Evolutionary conservation across 306 rosid genomes (phyloP).

Genomic region (Ormosia emarginata): DNA sequence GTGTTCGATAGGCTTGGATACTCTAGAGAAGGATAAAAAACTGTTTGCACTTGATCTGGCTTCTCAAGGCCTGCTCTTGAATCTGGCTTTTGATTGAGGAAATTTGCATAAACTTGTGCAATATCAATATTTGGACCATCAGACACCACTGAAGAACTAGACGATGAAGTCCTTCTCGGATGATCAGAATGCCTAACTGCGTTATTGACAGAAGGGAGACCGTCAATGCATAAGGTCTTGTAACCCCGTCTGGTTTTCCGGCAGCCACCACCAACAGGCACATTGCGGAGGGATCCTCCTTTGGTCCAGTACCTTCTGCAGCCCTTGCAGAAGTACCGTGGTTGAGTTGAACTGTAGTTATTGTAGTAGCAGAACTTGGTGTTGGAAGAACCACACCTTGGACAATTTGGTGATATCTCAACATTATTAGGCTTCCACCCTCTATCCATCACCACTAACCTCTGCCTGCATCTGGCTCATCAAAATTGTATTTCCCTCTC

Average conservation of each 20-base stretch:
- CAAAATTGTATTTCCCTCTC: not conserved
- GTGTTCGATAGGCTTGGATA: slow-evolving; percentile 29
- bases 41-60: slow-evolving; percentile 23
- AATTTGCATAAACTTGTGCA: slow-evolving; percentile 74
- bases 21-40: slow-evolving; percentile 36
- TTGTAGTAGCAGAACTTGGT: slow-evolving; percentile 87
- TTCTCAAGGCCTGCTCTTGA: slow-evolving; percentile 19
- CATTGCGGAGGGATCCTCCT: slow-evolving; percentile 79
- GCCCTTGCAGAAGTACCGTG: slow-evolving; percentile 78
- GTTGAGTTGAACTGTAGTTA: slow-evolving; percentile 81
- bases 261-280: slow-evolving; percentile 70
- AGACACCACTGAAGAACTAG: slow-evolving; percentile 30
- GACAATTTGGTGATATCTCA: slow-evolving; percentile 69
- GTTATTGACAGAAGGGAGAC: not conserved
- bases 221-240: slow-evolving; percentile 18
- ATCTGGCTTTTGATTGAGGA: slow-evolving; percentile 58
- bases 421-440: slow-evolving; percentile 53
- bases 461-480: slow-evolving; percentile 30
- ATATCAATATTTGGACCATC: slow-evolving; percentile 69
- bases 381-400: slow-evolving; percentile 73
- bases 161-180: slow-evolving; percentile 27
- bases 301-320: slow-evolving; percentile 85
- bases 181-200: slow-evolving; percentile 16
- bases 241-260: slow-evolving; percentile 40
- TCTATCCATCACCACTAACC: slow-evolving; percentile 52